Evolutionary conservation across 805 yeast genomes (phyloP).

Genomic region (Kazachstania martiniae): DNA sequence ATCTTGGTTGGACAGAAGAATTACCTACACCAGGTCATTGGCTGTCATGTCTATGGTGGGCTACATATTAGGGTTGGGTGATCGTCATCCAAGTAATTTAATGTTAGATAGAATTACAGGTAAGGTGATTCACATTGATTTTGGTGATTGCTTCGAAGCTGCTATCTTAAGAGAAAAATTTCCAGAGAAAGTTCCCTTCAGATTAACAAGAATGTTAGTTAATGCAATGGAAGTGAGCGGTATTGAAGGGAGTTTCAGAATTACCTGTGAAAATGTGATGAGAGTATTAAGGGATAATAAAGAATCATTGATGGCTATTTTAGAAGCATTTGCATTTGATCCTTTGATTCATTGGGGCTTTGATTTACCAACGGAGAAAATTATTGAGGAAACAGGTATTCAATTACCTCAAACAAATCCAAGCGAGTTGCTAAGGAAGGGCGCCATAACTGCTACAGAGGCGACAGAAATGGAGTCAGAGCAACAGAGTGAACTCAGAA

Average conservation of each 20-base stretch:
- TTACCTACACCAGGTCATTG: conserved; percentile 86
- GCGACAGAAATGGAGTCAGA: conserved; percentile 59
- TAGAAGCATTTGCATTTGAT: conserved; percentile 96
- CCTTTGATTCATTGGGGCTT: conserved; percentile 98
- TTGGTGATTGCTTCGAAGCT: conserved; percentile 97
- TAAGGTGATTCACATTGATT: conserved; percentile 90
- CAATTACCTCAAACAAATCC: conserved; percentile 56
- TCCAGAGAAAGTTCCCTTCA: conserved; percentile 95
- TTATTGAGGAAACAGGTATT: conserved; percentile 66
- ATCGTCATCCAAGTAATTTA: conserved; percentile 91
- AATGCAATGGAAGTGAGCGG: conserved; percentile 99
- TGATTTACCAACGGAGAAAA: conserved; percentile 75
- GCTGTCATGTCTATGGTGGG: conserved; percentile 99
- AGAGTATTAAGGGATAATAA: conserved; percentile 82
- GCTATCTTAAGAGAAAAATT: conserved; percentile 91
- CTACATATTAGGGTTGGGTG: conserved; percentile 89
- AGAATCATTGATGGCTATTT: conserved; percentile 92
- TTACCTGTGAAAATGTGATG: conserved; percentile 95
- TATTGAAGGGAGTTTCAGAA: conserved; percentile 91
- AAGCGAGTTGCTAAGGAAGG: conserved; percentile 56
- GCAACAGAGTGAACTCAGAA: conserved; percentile 60
- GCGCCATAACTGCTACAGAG: conserved; percentile 67
- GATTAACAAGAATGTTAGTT: conserved; percentile 90
- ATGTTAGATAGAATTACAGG: conserved; percentile 94
- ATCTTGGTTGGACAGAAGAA: conserved; percentile 93